A percentile compares a stretch with the other conserved stretches of the same genome.
Evolutionary conservation across 148 eudicot species (phyloP).

Genomic region (Pharnaceum exiguum): DNA sequence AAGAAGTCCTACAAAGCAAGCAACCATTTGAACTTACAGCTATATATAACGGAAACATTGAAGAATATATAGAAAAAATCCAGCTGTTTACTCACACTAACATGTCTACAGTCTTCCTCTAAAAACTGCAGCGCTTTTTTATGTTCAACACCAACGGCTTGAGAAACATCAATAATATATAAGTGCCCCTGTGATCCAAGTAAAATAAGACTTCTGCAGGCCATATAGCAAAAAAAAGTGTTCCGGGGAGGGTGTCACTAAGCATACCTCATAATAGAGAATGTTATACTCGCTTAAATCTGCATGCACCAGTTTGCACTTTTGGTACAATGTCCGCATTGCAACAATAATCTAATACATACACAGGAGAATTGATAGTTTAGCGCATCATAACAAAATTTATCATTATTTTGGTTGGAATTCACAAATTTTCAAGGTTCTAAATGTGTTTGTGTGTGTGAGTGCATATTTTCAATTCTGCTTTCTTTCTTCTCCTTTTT

Average conservation of each 20-base stretch:
- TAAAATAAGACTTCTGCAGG: background rate
- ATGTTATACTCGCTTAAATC: conserved; percentile 96
- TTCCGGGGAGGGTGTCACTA: background rate
- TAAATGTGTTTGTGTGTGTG: too few species aligned
- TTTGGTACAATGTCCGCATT: conserved; percentile 89
- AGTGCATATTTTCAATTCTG: too few species aligned
- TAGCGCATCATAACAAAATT: too few species aligned
- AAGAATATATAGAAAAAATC: background rate
- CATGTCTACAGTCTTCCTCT: conserved; percentile 84
- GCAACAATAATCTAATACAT: conserved; percentile 58
- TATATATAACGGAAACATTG: conserved; percentile 4
- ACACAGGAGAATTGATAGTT: background rate
- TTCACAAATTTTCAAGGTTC: too few species aligned
- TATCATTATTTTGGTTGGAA: background rate
- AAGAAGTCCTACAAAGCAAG: conserved; percentile 70
- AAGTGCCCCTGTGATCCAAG: conserved; percentile 68
- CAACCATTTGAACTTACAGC: conserved; percentile 1
- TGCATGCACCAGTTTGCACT: conserved; percentile 97
- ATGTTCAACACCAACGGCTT: conserved; percentile 98
- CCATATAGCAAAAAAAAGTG: background rate
- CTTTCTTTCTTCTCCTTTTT: background rate
- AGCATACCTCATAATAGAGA: conserved; percentile 71
- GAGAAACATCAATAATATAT: conserved; percentile 93
- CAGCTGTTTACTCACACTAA: conserved; percentile 30
- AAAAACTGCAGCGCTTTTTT: conserved; percentile 90